Conservation (phyloP, 1,284 basidiomycete genomes). For the Leccinum subatratum region DNA sequence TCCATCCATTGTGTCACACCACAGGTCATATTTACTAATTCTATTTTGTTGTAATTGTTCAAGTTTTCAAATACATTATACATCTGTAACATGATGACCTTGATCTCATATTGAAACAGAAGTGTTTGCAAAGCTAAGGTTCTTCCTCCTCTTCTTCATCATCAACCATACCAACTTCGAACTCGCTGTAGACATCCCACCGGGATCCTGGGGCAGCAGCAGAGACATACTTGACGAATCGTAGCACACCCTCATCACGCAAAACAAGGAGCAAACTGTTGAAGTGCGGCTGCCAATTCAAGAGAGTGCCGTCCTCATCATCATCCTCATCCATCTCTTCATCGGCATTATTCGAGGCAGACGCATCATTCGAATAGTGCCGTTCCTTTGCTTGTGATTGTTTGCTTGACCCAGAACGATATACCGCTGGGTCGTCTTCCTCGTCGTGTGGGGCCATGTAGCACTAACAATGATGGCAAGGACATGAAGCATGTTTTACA, state of each 20-base stretch:
- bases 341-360: constrained; percentile 20
- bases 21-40: too few species aligned
- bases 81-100: not conserved
- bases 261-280: constrained; percentile 88
- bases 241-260: constrained; percentile 90
- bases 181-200: constrained; percentile 89
- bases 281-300: constrained; percentile 88
- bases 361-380: constrained; percentile 13
- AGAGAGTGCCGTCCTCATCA: constrained; percentile 70
- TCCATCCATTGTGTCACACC: too few species aligned
- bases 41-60: too few species aligned
- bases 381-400: constrained; percentile 28
- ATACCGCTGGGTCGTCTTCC: constrained; percentile 91
- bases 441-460: constrained; percentile 93
- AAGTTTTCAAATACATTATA: too few species aligned
- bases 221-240: constrained; percentile 91
- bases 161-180: constrained; percentile 73
- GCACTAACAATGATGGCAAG: constrained; percentile 47
- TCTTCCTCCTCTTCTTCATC: constrained; percentile 27
- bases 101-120: not conserved
- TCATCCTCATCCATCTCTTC: constrained; percentile 35
- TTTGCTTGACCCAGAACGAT: constrained; percentile 61
- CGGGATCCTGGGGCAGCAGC: constrained; percentile 80
- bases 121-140: not conserved
- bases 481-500: not conserved